Evolutionary conservation across 2,329 filamentous ascomycete genomes (phyloP).

Genomic region (Calonectria hawksworthii): DNA sequence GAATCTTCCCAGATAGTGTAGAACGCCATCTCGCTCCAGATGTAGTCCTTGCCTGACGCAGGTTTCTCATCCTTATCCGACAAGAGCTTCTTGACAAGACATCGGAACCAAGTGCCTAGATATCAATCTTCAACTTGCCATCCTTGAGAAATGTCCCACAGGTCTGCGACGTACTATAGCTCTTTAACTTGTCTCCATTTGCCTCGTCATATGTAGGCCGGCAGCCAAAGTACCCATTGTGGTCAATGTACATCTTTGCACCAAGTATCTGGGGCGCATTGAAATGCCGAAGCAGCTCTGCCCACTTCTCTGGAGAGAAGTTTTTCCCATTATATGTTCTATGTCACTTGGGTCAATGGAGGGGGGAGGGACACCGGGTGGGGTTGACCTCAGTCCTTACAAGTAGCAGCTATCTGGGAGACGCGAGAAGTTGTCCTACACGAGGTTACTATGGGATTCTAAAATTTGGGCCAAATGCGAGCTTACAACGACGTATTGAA

Average conservation of each 20-base stretch:
- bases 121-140: neutral
- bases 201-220: neutral
- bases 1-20: conserved; percentile 1
- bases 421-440: neutral
- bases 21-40: conserved; percentile 17
- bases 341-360: neutral
- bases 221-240: conserved; percentile 23
- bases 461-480: neutral
- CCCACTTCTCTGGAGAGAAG: neutral
- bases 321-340: neutral
- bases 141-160: no score
- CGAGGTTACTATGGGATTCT: neutral
- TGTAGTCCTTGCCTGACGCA: neutral
- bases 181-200: neutral
- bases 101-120: conserved; percentile 13
- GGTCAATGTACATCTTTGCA: neutral
- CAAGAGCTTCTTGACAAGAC: conserved; percentile 8
- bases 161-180: neutral
- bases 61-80: neutral
- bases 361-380: neutral
- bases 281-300: neutral
- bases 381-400: neutral
- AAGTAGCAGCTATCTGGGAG: neutral
- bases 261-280: neutral
- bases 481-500: neutral